Base-by-base conservation (phyloP, 169 alveolate species). In the Cryptosporidium bovis region DNA sequence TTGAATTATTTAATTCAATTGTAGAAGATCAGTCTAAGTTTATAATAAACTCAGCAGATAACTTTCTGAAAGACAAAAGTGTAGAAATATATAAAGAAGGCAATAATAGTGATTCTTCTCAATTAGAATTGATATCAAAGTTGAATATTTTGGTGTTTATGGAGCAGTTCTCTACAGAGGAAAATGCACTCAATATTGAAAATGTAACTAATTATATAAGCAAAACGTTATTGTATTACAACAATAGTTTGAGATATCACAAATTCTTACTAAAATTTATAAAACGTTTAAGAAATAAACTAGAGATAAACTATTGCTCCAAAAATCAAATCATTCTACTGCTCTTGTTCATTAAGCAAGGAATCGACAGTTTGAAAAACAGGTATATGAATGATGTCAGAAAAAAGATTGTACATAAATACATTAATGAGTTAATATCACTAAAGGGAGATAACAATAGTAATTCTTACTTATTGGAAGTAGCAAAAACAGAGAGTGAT, bases 321-420 rank as follows among this genome's bases (percentile, higher is more conserved):
- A 44, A 65, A 8, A 10, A 15, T 3, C 82, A 66, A 34, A n/a
- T 69, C 3, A 20, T 69, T 18, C 27, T 48, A 6, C 0, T 65
- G 10, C 27, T 53, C n/a, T 50, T 53, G 13, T 69, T 69, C 24
- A 18, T 69, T n/a, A 69, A 34, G 8, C 83, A 69, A 24, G 83
- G 83, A 5, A 69, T 53, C 0, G 65, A 66, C 3, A 66, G 55
- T 66, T 50, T 50, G 33, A 31, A 40, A 5, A 40, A 65, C 1
- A 8, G 0, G 0, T 40, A 6, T 40, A 40, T 40, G 48, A 8
- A 40, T 40, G 10, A 40, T 40, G 10, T 8, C 0, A 40, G 48
- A 8, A 40, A 40, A 40, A 40, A 40, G 10, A 40, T 40, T 40
- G 10, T 40, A 40, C 10, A 8, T 8, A 40, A 40, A 40, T 40